These are phyloP conservation scores for Penicillium flavigenum DNA, from an alignment of 495 filamentous ascomycete species.

Conservation along the genomic window DNA sequence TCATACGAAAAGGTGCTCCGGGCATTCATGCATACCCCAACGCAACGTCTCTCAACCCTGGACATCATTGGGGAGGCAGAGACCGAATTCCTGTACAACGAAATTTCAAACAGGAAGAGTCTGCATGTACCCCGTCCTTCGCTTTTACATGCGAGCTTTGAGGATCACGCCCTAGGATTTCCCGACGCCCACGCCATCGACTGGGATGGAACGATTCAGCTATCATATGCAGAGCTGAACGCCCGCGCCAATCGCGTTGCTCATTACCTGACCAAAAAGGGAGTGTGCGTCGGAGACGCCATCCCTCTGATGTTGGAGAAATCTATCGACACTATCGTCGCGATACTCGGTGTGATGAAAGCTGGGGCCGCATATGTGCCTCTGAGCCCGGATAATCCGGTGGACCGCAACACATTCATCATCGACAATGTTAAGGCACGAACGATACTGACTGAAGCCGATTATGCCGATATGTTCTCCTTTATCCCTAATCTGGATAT, in stretches of 20 bases:
- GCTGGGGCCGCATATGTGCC: constrained; percentile 50
- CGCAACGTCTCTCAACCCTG: background rate
- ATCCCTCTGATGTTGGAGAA: constrained; percentile 49
- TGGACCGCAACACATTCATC: constrained; percentile 21
- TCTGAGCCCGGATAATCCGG: constrained; percentile 49
- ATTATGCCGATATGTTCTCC: constrained; percentile 13
- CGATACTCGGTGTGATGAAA: constrained; percentile 43
- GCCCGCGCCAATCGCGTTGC: constrained; percentile 4
- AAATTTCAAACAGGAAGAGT: constrained; percentile 1
- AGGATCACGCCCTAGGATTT: background rate
- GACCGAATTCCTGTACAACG: constrained; percentile 1
- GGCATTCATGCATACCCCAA: constrained; percentile 3
- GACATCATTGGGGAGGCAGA: constrained; percentile 3
- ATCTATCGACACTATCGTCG: constrained; percentile 42
- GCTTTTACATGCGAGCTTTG: constrained; percentile 4
- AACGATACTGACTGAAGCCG: constrained; percentile 12
- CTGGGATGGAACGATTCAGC: constrained; percentile 1
- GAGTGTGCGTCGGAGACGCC: constrained; percentile 3
- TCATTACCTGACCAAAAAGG: background rate
- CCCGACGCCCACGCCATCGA: background rate
- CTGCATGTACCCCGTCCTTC: constrained; percentile 1
- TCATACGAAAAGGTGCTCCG: constrained; percentile 4
- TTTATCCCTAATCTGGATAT: constrained; percentile 7
- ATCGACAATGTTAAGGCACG: constrained; percentile 13
- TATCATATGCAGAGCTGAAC: constrained; percentile 3